Evolutionary conservation across 768 basidiomycete genomes (phyloP).

Genomic region (Trametes sanguinea): DNA sequence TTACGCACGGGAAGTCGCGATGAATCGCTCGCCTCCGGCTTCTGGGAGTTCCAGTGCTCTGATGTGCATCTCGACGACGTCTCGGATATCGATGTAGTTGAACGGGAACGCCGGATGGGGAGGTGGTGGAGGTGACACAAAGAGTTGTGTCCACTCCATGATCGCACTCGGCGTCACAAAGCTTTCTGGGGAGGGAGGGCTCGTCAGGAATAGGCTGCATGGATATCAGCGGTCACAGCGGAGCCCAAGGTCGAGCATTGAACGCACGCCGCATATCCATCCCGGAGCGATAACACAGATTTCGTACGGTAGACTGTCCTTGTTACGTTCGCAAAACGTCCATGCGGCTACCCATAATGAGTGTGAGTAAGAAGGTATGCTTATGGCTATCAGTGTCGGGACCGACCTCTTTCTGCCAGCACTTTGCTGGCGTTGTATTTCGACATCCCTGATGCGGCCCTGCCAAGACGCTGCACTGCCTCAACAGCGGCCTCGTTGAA

Average conservation of each 20-base stretch:
- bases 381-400: not conserved
- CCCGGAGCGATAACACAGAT: slow-evolving; percentile 53
- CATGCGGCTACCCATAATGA: not conserved
- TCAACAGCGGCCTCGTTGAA: not conserved
- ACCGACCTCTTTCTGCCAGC: slow-evolving; percentile 26
- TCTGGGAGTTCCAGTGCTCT: slow-evolving; percentile 31
- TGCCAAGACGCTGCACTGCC: not conserved
- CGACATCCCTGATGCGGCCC: not conserved
- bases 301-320: slow-evolving; percentile 35
- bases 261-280: slow-evolving; percentile 28
- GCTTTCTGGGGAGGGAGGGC: not conserved
- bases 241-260: too few species aligned
- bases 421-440: not conserved
- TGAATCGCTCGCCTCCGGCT: slow-evolving; percentile 43
- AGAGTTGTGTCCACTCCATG: not conserved
- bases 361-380: not conserved
- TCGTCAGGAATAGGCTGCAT: slow-evolving; percentile 2
- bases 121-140: not conserved
- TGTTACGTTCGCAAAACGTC: slow-evolving; percentile 44
- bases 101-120: not conserved
- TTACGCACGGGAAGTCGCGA: slow-evolving; percentile 33
- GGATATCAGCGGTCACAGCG: not conserved
- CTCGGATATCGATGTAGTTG: slow-evolving; percentile 38
- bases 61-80: slow-evolving; percentile 35
- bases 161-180: not conserved